Conservation (phyloP, 2,329 filamentous ascomycete species). For the Macrophomina phaseolina region DNA sequence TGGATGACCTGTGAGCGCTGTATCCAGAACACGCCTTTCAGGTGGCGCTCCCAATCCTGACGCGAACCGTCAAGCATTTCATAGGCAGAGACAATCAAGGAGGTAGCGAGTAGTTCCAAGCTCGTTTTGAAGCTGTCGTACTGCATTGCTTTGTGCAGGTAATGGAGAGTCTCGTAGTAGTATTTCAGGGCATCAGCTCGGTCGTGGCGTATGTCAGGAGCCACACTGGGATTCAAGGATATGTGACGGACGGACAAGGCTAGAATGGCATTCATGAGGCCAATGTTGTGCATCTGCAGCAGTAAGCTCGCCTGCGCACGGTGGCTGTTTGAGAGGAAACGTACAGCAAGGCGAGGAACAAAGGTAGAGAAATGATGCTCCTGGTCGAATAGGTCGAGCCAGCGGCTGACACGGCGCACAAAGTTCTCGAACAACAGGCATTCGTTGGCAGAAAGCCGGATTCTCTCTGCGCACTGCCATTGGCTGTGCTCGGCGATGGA, state of each 20-base stretch:
- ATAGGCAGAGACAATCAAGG: slow-evolving; percentile 66
- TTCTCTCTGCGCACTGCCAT: slow-evolving; percentile 18
- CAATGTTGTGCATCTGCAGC: slow-evolving; percentile 55
- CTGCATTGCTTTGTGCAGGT: slow-evolving; percentile 64
- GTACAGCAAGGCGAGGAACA: slow-evolving; percentile 36
- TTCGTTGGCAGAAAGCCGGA: slow-evolving; percentile 9
- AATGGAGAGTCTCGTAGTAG: slow-evolving; percentile 68
- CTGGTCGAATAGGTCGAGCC: slow-evolving; percentile 54
- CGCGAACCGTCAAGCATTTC: slow-evolving; percentile 67
- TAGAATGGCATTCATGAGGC: slow-evolving; percentile 64
- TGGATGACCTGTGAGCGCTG: slow-evolving; percentile 66
- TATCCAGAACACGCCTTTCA: slow-evolving; percentile 72
- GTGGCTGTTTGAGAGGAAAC: not conserved
- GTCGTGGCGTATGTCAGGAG: slow-evolving; percentile 32
- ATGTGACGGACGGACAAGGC: slow-evolving; percentile 61
- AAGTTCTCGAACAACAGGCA: slow-evolving; percentile 46
- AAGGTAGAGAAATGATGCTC: slow-evolving; percentile 44
- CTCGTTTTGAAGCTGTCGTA: slow-evolving; percentile 64
- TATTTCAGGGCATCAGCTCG: slow-evolving; percentile 54
- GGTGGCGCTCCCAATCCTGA: slow-evolving; percentile 65
- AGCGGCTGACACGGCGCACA: slow-evolving; percentile 43
- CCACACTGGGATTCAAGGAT: slow-evolving; percentile 43
- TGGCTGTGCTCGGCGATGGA: slow-evolving; percentile 6
- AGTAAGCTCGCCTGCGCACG: not conserved
- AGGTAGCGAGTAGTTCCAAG: slow-evolving; percentile 64